Evolutionary conservation across 306 rosid species (phyloP).

Genomic region (Rosa rugosa): DNA sequence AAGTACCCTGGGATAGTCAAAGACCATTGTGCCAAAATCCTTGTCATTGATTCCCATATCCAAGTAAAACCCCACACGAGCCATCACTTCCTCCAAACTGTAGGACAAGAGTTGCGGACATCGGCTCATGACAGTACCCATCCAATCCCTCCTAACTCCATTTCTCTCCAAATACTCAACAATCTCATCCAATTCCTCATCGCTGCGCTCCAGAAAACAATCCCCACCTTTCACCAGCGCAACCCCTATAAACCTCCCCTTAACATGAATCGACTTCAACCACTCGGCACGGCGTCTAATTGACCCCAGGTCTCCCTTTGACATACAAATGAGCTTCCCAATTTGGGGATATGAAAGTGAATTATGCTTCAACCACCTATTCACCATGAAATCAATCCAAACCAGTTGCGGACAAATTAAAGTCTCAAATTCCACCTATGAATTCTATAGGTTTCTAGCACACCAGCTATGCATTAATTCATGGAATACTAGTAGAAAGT

Average conservation of each 20-base stretch:
- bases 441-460: not conserved
- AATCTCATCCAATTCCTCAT: conserved; percentile 64
- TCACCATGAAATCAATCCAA: not conserved
- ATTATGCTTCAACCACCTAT: conserved; percentile 96
- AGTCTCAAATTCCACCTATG: conserved; percentile 6
- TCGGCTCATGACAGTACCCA: conserved; percentile 78
- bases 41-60: conserved; percentile 73
- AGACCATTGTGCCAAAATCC: conserved; percentile 98
- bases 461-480: not conserved
- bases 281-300: conserved; percentile 58
- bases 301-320: conserved; percentile 64
- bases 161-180: conserved; percentile 64
- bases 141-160: conserved; percentile 87
- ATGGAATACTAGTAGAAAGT: not conserved
- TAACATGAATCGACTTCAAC: conserved; percentile 70
- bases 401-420: conserved; percentile 2
- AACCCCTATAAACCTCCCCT: conserved; percentile 68
- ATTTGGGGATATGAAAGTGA: conserved; percentile 77
- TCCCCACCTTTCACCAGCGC: conserved; percentile 66
- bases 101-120: conserved; percentile 74
- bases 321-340: conserved; percentile 80
- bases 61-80: conserved; percentile 59
- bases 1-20: conserved; percentile 76
- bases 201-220: conserved; percentile 48
- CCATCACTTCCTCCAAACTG: conserved; percentile 66